A percentile compares a stretch with the other conserved stretches of the same genome.
Conservation (phyloP, 2,329 filamentous ascomycete species). For the Teratosphaeria destructans region DNA sequence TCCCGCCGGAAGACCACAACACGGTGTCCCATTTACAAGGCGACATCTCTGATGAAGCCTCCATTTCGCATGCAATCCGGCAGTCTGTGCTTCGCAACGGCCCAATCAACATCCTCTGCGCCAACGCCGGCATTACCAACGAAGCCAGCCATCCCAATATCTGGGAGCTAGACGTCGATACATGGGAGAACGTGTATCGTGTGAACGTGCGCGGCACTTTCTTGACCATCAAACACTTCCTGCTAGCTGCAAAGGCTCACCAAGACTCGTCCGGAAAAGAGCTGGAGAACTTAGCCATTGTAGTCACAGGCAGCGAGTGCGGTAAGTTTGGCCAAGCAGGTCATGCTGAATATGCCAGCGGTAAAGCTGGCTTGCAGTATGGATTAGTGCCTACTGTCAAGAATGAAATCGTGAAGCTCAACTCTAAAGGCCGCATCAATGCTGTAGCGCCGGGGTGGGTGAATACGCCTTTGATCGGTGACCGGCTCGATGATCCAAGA, state of each 20-base stretch:
- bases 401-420: constrained; percentile 45
- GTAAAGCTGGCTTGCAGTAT: constrained; percentile 44
- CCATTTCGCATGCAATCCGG: constrained; percentile 32
- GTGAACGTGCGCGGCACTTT: constrained; percentile 44
- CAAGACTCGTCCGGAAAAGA: constrained; percentile 24
- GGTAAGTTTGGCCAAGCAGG: constrained; percentile 42
- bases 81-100: constrained; percentile 36
- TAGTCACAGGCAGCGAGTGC: constrained; percentile 44
- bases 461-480: constrained; percentile 38
- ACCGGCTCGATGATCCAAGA: constrained; percentile 38
- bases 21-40: constrained; percentile 34
- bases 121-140: constrained; percentile 44
- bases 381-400: constrained; percentile 43
- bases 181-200: constrained; percentile 43
- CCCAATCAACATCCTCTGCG: constrained; percentile 43
- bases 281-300: constrained; percentile 27
- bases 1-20: constrained; percentile 20
- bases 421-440: constrained; percentile 42
- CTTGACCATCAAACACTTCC: constrained; percentile 47
- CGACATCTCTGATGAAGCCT: constrained; percentile 39
- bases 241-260: constrained; percentile 31
- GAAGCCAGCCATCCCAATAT: constrained; percentile 39
- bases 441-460: constrained; percentile 41
- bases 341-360: constrained; percentile 41
- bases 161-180: constrained; percentile 42